A percentile compares a stretch with the other conserved stretches of the same genome.
Evolutionary conservation across 2,329 filamentous ascomycete genomes (phyloP).

Genomic region (Monosporascus ibericus): DNA sequence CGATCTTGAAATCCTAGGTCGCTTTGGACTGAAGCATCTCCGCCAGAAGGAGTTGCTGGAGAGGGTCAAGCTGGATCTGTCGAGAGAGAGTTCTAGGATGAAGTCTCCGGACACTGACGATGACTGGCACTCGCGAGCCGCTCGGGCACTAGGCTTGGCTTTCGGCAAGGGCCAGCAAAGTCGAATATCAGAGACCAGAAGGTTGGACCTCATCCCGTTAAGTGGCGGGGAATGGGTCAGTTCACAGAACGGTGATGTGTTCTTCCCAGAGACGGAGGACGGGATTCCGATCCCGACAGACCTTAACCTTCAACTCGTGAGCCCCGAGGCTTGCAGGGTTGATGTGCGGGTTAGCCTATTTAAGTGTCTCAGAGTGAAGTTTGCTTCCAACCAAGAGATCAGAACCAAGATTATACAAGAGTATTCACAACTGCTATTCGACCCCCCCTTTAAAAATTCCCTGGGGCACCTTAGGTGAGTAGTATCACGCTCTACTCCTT

Average conservation of each 20-base stretch:
- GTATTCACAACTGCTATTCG: too few species aligned
- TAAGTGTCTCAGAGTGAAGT: background rate
- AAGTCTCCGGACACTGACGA: conserved; percentile 11
- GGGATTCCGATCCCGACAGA: background rate
- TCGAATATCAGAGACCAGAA: background rate
- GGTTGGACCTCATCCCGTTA: conserved; percentile 12
- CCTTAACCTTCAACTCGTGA: background rate
- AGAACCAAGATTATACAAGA: background rate
- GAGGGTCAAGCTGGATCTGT: conserved; percentile 6
- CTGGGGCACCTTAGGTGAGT: background rate
- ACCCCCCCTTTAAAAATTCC: too few species aligned
- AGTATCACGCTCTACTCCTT: background rate
- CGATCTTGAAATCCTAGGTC: conserved; percentile 3
- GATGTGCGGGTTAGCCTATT: background rate
- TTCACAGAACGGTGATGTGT: background rate
- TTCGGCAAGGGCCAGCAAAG: background rate
- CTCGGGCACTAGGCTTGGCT: conserved; percentile 7
- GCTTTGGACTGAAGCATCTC: conserved; percentile 2
- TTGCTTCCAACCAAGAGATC: background rate
- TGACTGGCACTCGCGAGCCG: conserved; percentile 13
- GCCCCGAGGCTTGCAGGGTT: background rate
- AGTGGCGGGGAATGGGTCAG: conserved; percentile 11
- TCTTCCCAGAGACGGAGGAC: background rate
- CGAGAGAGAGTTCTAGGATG: conserved; percentile 7
- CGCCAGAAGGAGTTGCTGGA: conserved; percentile 1